Conservation (phyloP, 305 asterid genomes). For the Fraxinus latifolia region DNA sequence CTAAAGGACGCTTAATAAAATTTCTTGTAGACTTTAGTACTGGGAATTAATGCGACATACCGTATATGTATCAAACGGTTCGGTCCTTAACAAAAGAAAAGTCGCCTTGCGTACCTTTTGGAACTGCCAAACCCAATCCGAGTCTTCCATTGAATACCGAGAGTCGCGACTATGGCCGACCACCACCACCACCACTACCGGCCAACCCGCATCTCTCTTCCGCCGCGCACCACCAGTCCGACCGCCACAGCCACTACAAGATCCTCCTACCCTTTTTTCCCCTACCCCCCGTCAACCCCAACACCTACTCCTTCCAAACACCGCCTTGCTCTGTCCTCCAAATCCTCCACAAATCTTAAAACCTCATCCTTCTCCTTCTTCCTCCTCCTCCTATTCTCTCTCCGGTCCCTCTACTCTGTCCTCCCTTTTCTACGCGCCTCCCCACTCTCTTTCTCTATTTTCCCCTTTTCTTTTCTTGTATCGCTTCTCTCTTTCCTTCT, state of each 20-base stretch:
- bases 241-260: conserved; percentile 39
- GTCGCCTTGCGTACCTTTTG: background rate
- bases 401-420: conserved; percentile 81
- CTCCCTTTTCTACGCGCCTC: conserved; percentile 77
- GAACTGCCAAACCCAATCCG: conserved; percentile 17
- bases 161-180: conserved; percentile 53
- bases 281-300: conserved; percentile 62
- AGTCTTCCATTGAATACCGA: conserved; percentile 3
- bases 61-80: background rate
- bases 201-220: conserved; percentile 66
- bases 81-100: background rate
- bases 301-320: conserved; percentile 80
- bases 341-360: conserved; percentile 29
- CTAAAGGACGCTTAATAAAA: no score
- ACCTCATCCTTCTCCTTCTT: conserved; percentile 62
- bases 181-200: conserved; percentile 63
- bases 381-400: conserved; percentile 71
- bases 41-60: background rate
- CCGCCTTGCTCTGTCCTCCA: conserved; percentile 49
- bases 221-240: conserved; percentile 44
- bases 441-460: conserved; percentile 77
- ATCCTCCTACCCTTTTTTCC: conserved; percentile 37
- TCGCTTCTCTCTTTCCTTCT: conserved; percentile 70
- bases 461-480: conserved; percentile 80
- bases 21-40: background rate